These are phyloP conservation scores for Ophiostoma ulmi DNA, from an alignment of 2,329 filamentous ascomycete genomes.

Conservation along the genomic window DNA sequence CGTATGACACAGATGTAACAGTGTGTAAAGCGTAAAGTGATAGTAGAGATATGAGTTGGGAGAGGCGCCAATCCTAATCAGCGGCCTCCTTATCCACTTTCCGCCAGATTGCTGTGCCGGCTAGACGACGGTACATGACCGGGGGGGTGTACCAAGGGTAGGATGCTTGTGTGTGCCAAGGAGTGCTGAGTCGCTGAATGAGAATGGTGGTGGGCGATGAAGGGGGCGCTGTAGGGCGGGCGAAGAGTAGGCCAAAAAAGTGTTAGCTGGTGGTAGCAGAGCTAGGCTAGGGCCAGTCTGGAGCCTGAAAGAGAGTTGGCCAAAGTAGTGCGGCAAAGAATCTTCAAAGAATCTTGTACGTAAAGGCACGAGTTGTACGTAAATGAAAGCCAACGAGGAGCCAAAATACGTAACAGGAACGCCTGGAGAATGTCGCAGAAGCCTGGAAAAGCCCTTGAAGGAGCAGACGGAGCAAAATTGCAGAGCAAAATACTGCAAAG, in stretches of 20 bases:
- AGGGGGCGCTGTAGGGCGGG: not conserved
- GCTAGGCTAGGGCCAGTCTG: not conserved
- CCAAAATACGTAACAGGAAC: conserved; percentile 11
- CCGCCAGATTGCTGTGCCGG: conserved; percentile 14
- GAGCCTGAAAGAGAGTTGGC: not conserved
- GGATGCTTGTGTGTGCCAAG: not conserved
- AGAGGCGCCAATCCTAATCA: conserved; percentile 10
- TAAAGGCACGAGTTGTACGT: conserved; percentile 1
- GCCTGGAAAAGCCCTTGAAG: not conserved
- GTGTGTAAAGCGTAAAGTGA: not conserved
- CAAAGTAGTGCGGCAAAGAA: not conserved
- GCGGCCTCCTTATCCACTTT: conserved; percentile 21
- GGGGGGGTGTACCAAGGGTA: not conserved
- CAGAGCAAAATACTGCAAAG: not conserved
- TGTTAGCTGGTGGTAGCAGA: not conserved
- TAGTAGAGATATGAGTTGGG: not conserved
- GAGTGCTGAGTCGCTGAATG: not conserved
- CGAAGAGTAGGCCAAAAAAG: not conserved
- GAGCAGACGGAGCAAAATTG: not conserved
- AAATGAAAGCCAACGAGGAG: not conserved
- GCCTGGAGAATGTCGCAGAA: not conserved
- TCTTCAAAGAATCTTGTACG: not conserved
- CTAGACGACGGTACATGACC: conserved; percentile 20
- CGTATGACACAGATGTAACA: conserved; percentile 7
- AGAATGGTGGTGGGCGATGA: not conserved